phyloP scores from a whole-genome alignment of 1,284 basidiomycete species.

The Afroboletus lepidellus region DNA sequence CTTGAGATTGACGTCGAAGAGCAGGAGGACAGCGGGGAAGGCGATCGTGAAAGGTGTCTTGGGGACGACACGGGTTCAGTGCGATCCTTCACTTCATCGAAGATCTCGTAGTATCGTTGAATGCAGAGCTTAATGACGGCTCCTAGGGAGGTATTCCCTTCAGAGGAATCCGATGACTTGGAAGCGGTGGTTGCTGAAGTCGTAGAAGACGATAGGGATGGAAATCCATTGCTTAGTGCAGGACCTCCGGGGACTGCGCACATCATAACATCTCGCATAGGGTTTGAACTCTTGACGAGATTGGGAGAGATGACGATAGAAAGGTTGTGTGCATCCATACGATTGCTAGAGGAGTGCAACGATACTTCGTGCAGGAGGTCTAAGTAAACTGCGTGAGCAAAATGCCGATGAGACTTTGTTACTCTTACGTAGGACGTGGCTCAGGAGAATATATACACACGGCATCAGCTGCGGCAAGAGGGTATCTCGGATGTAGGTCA shows the following conservation, averaged over 20 bases:
- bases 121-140: slow-evolving; percentile 75
- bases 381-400: slow-evolving; percentile 33
- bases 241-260: slow-evolving; percentile 56
- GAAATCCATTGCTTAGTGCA: slow-evolving; percentile 15
- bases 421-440: slow-evolving; percentile 67
- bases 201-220: slow-evolving; percentile 21
- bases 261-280: slow-evolving; percentile 70
- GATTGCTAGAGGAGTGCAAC: slow-evolving; percentile 58
- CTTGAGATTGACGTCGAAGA: slow-evolving; percentile 31
- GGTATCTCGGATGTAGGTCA: slow-evolving; percentile 64
- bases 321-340: slow-evolving; percentile 83
- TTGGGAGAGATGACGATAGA: slow-evolving; percentile 79
- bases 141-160: slow-evolving; percentile 64
- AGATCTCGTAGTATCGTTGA: slow-evolving; percentile 79
- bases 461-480: slow-evolving; percentile 66
- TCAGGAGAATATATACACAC: slow-evolving; percentile 73
- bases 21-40: slow-evolving; percentile 29
- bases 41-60: slow-evolving; percentile 23
- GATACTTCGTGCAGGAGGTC: slow-evolving; percentile 80
- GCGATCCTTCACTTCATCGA: slow-evolving; percentile 72
- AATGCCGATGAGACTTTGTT: background rate
- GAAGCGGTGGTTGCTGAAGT: slow-evolving; percentile 25
- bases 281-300: slow-evolving; percentile 66
- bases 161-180: slow-evolving; percentile 29
- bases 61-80: slow-evolving; percentile 52